phyloP scores from a whole-genome alignment of 2,329 filamentous ascomycete species.

The Ophiostoma triangulosporum region DNA sequence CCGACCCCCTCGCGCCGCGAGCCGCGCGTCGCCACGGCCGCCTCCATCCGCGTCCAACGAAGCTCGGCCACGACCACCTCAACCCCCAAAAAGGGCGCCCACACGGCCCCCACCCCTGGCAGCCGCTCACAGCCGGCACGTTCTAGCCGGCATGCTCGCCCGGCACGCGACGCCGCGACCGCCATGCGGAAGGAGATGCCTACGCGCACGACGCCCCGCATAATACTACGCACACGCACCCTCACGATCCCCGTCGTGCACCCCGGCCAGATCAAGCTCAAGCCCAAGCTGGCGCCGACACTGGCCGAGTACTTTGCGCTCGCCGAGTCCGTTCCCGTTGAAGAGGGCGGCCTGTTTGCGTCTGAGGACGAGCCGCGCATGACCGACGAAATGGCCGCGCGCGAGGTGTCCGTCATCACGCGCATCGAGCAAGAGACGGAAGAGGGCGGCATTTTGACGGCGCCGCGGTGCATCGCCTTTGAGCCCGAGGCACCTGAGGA shows the following conservation, averaged over 20 bases:
- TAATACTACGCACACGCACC: constrained; percentile 34
- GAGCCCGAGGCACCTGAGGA: constrained; percentile 60
- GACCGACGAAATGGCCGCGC: constrained; percentile 47
- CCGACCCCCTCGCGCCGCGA: constrained; percentile 5
- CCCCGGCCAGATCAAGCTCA: constrained; percentile 41
- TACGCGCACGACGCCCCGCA: constrained; percentile 28
- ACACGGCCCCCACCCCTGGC: constrained; percentile 26
- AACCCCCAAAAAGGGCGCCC: constrained; percentile 14
- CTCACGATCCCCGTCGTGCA: constrained; percentile 44
- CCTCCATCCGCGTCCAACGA: constrained; percentile 7
- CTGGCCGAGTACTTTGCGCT: constrained; percentile 45
- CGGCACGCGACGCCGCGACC: background rate
- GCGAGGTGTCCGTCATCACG: constrained; percentile 56
- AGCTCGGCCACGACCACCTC: constrained; percentile 23
- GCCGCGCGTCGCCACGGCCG: background rate
- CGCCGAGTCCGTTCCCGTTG: constrained; percentile 37
- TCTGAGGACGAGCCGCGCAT: constrained; percentile 42
- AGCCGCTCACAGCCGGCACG: constrained; percentile 22
- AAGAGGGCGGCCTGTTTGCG: constrained; percentile 42
- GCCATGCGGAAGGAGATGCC: background rate
- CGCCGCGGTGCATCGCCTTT: constrained; percentile 56
- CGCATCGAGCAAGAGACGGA: constrained; percentile 60
- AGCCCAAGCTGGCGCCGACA: constrained; percentile 36
- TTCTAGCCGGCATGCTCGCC: constrained; percentile 12
- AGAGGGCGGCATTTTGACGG: constrained; percentile 61